Percentiles rank a stretch among this genome's conserved stretches.
These are phyloP conservation scores for Coprinellus micaceus DNA, from an alignment of 768 basidiomycete species.

Conservation along the genomic window DNA sequence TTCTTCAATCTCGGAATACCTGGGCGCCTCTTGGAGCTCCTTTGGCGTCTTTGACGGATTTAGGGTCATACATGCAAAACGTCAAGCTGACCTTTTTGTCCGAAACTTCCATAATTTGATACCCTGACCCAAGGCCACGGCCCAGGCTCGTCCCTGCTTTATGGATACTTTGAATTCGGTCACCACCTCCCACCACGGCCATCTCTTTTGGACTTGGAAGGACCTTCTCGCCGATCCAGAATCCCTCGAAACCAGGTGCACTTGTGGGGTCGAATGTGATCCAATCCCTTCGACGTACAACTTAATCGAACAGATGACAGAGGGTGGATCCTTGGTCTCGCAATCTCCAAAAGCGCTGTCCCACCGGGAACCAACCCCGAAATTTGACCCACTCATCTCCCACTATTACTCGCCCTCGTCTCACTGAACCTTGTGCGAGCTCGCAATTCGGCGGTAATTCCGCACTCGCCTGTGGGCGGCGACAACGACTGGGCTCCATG, in stretches of 20 bases:
- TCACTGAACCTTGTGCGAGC: not conserved
- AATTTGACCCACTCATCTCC: not conserved
- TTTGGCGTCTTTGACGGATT: not conserved
- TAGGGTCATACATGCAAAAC: not conserved
- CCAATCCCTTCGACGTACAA: not conserved
- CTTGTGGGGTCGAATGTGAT: constrained; percentile 1
- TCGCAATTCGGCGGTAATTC: not conserved
- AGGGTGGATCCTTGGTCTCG: constrained; percentile 2
- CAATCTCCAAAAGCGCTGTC: not conserved
- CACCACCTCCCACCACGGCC: not conserved
- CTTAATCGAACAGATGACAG: constrained; percentile 3
- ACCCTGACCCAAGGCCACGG: not conserved
- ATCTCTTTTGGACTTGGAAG: not conserved
- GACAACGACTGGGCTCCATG: not conserved
- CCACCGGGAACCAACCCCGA: not conserved
- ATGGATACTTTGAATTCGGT: constrained; percentile 2
- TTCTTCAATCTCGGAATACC: not conserved
- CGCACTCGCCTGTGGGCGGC: not conserved
- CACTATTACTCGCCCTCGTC: not conserved
- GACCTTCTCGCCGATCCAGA: constrained; percentile 1
- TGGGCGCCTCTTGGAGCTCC: not conserved
- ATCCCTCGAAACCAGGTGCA: not conserved
- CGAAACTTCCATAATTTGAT: not conserved
- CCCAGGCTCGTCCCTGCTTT: not conserved
- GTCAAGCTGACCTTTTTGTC: not conserved